phyloP scores from a whole-genome alignment of 2,329 filamentous ascomycete species.

The Talaromyces islandicus region DNA sequence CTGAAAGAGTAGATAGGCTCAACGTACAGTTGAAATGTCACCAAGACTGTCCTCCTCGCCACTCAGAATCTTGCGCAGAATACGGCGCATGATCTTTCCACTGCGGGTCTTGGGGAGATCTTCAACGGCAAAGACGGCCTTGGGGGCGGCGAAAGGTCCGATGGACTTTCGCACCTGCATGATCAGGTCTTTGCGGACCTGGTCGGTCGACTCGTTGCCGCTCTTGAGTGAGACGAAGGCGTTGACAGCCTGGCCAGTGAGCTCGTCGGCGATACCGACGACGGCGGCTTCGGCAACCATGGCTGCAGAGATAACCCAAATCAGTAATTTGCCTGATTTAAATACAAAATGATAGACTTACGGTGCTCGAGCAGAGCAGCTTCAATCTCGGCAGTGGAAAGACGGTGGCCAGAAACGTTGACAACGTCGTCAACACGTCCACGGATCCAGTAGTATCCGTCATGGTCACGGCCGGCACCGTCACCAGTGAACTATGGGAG shows the following conservation, averaged over 20 bases:
- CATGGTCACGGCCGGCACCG: conserved; percentile 90
- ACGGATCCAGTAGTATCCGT: conserved; percentile 99
- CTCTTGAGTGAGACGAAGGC: conserved; percentile 94
- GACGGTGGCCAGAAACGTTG: conserved; percentile 91
- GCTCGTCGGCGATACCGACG: conserved; percentile 85
- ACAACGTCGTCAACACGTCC: conserved; percentile 98
- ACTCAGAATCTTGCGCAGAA: conserved; percentile 92
- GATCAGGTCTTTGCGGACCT: conserved; percentile 86
- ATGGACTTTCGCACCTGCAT: conserved; percentile 96
- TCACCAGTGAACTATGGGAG: conserved; percentile 53
- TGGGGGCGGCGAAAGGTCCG: conserved; percentile 93
- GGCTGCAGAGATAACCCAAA: conserved; percentile 14
- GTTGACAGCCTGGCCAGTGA: conserved; percentile 95
- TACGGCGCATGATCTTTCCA: conserved; percentile 98
- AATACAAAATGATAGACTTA: conserved; percentile 27
- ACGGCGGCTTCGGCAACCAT: conserved; percentile 87
- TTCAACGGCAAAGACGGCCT: conserved; percentile 82
- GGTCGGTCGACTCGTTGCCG: conserved; percentile 66
- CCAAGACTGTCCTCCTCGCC: conserved; percentile 96
- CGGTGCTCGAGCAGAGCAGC: conserved; percentile 89
- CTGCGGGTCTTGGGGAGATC: conserved; percentile 96
- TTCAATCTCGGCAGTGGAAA: conserved; percentile 97
- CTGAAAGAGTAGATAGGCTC: conserved; percentile 10
- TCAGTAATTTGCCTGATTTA: background rate
- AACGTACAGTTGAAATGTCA: conserved; percentile 79